A percentile compares a stretch with the other conserved stretches of the same genome.
Evolutionary conservation across 176 grass and related monocot species (phyloP).

Genomic region (Calamus simplicifolius): DNA sequence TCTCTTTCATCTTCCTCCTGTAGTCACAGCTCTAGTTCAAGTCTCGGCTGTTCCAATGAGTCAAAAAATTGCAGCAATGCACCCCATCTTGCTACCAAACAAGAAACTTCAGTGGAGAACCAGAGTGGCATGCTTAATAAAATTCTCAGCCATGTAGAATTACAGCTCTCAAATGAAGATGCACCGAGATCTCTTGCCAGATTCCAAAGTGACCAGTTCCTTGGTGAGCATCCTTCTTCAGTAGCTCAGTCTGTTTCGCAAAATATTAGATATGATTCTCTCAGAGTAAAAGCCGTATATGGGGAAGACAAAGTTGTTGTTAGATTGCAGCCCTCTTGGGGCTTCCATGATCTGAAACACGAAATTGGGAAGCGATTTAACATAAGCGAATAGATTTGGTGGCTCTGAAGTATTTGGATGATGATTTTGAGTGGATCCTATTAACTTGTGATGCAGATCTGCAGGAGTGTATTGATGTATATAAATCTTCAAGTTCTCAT

Average conservation of each 20-base stretch:
- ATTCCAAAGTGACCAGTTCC: slow-evolving; percentile 29
- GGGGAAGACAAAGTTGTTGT: slow-evolving; percentile 91
- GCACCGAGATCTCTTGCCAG: slow-evolving; percentile 16
- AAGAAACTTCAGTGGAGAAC: slow-evolving; percentile 47
- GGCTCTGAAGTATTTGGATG: slow-evolving; percentile 87
- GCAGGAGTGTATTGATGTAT: slow-evolving; percentile 84
- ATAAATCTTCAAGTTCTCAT: slow-evolving; percentile 51
- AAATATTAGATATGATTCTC: slow-evolving; percentile 33
- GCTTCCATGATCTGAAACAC: slow-evolving; percentile 68
- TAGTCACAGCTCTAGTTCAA: slow-evolving; percentile 76
- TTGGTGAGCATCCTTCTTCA: slow-evolving; percentile 27
- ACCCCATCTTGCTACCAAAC: slow-evolving; percentile 29
- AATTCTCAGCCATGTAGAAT: slow-evolving; percentile 7
- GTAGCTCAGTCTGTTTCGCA: slow-evolving; percentile 12
- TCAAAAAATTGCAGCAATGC: slow-evolving; percentile 27
- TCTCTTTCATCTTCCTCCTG: slow-evolving; percentile 50
- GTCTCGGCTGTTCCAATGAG: slow-evolving; percentile 48
- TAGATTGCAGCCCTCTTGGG: slow-evolving; percentile 59
- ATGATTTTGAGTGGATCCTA: slow-evolving; percentile 95
- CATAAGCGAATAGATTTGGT: slow-evolving; percentile 23
- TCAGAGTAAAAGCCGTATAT: slow-evolving; percentile 85
- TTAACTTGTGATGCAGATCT: slow-evolving; percentile 90
- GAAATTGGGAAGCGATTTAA: slow-evolving; percentile 65
- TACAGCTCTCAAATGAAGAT: slow-evolving; percentile 34
- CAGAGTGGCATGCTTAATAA: slow-evolving; percentile 32